Evolutionary conservation across 1,284 basidiomycete species (phyloP).

Genomic region (Ceratobasidium sp.): DNA sequence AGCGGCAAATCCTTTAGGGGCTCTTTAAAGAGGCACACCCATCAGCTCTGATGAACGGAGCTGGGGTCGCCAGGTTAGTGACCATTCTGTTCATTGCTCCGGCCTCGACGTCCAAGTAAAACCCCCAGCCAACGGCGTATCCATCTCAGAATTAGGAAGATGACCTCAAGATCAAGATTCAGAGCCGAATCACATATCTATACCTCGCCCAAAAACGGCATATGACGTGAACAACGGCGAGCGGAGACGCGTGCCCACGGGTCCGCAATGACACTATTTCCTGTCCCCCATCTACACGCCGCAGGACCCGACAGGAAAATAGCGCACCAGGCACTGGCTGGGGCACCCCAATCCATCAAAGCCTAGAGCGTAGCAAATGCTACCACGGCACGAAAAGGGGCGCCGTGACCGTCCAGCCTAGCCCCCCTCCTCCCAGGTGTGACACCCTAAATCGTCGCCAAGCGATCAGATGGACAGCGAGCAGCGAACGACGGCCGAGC

Average conservation of each 20-base stretch:
- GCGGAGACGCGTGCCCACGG: background rate
- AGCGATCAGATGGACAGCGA: slow-evolving; percentile 22
- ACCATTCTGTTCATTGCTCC: slow-evolving; percentile 1
- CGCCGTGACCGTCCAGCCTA: slow-evolving; percentile 6
- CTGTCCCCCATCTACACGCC: background rate
- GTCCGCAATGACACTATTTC: background rate
- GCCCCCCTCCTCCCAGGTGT: background rate
- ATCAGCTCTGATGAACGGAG: slow-evolving; percentile 5
- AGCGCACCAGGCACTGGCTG: slow-evolving; percentile 16
- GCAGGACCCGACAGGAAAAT: background rate
- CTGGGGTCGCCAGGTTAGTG: slow-evolving; percentile 15
- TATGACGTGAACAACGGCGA: slow-evolving; percentile 17
- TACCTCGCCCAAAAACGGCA: background rate
- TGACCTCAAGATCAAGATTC: slow-evolving; percentile 20
- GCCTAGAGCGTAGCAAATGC: slow-evolving; percentile 4
- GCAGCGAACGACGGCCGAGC: background rate
- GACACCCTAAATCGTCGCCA: slow-evolving; percentile 20
- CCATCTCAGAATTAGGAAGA: slow-evolving; percentile 22
- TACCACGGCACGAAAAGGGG: background rate
- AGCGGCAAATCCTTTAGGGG: background rate
- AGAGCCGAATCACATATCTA: slow-evolving; percentile 3
- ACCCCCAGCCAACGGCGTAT: slow-evolving; percentile 13
- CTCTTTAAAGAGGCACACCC: background rate
- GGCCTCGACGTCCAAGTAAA: slow-evolving; percentile 18
- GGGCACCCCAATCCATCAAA: slow-evolving; percentile 24